phyloP scores from a whole-genome alignment of 805 yeast genomes.

The Komagataella pseudopastoris region DNA sequence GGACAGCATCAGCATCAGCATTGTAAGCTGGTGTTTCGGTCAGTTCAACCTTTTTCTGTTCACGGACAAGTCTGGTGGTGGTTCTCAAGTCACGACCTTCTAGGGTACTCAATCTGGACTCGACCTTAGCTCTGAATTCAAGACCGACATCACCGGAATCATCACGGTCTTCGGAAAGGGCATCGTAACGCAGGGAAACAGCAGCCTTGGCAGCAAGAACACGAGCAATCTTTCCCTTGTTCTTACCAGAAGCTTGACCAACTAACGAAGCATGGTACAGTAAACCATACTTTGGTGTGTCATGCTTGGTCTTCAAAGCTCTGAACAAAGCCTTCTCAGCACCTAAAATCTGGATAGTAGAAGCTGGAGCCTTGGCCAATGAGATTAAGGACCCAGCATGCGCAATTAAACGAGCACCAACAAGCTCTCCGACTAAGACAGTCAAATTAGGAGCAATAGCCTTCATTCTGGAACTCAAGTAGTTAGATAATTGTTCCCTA shows the following conservation, averaged over 20 bases:
- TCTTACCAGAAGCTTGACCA: conserved; percentile 88
- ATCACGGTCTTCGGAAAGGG: conserved; percentile 92
- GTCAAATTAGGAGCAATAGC: conserved; percentile 98
- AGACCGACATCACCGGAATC: conserved; percentile 92
- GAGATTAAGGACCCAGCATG: conserved; percentile 93
- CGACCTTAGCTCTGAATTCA: conserved; percentile 85
- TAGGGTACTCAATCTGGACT: conserved; percentile 82
- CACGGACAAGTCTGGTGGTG: conserved; percentile 69
- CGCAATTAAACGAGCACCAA: conserved; percentile 96
- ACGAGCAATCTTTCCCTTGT: conserved; percentile 98
- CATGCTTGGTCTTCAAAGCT: conserved; percentile 92
- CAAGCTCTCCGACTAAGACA: conserved; percentile 91
- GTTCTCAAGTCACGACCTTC: conserved; percentile 97
- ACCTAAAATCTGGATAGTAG: conserved; percentile 94
- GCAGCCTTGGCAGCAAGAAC: conserved; percentile 98
- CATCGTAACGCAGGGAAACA: conserved; percentile 91
- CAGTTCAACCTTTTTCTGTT: conserved; percentile 77
- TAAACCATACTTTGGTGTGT: conserved; percentile 93
- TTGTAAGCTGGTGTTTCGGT: conserved; percentile 81
- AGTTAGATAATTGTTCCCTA: conserved; percentile 91
- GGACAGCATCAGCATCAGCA: conserved; percentile 83
- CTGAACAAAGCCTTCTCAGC: conserved; percentile 95
- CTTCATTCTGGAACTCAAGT: conserved; percentile 89
- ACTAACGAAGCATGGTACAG: conserved; percentile 91
- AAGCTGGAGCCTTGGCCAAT: conserved; percentile 96